Conservation (phyloP, 2,329 filamentous ascomycete genomes). For the Diplodia seriata region DNA sequence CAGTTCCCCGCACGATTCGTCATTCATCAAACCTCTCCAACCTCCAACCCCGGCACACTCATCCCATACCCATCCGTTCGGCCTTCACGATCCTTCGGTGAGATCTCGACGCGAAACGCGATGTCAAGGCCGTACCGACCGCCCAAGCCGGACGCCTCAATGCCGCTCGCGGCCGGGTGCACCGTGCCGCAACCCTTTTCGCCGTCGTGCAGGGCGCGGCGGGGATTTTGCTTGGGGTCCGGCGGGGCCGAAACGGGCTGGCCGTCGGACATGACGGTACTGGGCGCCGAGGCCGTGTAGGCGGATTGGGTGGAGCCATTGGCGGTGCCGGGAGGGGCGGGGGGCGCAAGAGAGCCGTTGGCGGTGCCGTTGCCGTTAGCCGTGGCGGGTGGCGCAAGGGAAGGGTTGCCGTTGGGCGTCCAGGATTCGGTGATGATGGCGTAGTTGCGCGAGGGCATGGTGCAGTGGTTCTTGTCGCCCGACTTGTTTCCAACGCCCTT, state of each 20-base stretch:
- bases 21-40: background rate
- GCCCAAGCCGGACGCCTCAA: constrained; percentile 51
- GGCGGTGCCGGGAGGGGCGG: constrained; percentile 33
- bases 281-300: constrained; percentile 32
- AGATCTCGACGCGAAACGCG: constrained; percentile 57
- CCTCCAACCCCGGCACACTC: constrained; percentile 53
- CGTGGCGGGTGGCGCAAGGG: constrained; percentile 32
- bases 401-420: constrained; percentile 36
- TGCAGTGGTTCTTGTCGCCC: constrained; percentile 77
- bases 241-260: constrained; percentile 35
- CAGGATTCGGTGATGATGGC: constrained; percentile 66
- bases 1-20: background rate
- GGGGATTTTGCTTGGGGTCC: constrained; percentile 62
- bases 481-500: constrained; percentile 63
- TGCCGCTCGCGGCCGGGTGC: constrained; percentile 71
- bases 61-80: constrained; percentile 59
- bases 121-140: constrained; percentile 56
- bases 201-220: constrained; percentile 72
- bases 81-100: constrained; percentile 52
- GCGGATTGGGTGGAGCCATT: constrained; percentile 40
- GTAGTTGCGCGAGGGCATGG: constrained; percentile 76
- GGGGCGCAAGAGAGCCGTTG: constrained; percentile 29
- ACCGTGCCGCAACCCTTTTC: constrained; percentile 79
- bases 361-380: constrained; percentile 39
- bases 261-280: constrained; percentile 14